These are phyloP conservation scores for Penicillium brasilianum DNA, from an alignment of 2,329 filamentous ascomycete genomes.

Conservation along the genomic window DNA sequence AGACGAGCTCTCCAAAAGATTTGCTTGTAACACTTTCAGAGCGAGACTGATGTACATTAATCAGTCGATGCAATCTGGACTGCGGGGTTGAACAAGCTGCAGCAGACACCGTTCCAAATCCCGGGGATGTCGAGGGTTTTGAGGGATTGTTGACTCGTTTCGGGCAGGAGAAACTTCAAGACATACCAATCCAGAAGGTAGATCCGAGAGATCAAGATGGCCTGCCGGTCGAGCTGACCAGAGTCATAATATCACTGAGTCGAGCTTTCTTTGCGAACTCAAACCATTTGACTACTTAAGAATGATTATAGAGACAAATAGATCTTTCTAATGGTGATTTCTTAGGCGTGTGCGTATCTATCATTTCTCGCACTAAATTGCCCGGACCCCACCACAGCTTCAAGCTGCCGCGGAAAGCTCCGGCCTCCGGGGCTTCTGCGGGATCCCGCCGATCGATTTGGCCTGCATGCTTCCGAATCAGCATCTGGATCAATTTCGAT, in stretches of 20 bases:
- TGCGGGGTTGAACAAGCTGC: background rate
- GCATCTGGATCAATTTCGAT: background rate
- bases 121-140: background rate
- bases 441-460: conserved; percentile 2
- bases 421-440: background rate
- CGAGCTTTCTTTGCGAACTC: background rate
- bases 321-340: background rate
- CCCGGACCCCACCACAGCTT: background rate
- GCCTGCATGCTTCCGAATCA: background rate
- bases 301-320: too few relatives aligned
- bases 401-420: conserved; percentile 2
- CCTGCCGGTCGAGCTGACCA: background rate
- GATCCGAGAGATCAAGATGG: conserved; percentile 8
- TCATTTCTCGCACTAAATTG: background rate
- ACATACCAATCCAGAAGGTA: conserved; percentile 18
- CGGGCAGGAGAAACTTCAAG: background rate
- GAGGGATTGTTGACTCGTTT: background rate
- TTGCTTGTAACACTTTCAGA: background rate
- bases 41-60: background rate
- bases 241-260: background rate
- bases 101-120: background rate
- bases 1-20: background rate
- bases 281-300: background rate
- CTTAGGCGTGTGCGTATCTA: background rate
- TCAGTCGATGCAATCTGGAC: conserved; percentile 20